Evolutionary conservation across 2,329 filamentous ascomycete species (phyloP), one percentile per base, ranked within the genome.

Genomic region (Bipolaris sorokiniana): DNA sequence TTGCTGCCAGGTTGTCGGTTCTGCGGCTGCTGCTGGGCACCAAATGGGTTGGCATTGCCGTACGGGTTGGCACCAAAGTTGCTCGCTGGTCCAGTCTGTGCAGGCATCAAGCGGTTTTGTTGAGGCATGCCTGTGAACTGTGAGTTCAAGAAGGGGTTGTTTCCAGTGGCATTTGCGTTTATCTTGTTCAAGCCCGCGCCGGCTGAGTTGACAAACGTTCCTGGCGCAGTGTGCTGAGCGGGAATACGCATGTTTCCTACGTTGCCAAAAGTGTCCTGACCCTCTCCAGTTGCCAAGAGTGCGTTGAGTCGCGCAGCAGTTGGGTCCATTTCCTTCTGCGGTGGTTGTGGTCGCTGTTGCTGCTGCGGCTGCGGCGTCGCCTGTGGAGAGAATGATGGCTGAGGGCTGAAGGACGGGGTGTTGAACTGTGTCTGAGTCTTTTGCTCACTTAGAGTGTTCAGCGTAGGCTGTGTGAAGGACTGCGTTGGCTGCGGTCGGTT

Each of bases 241-340:
- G 95, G 95, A 63, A 99, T 96, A 77, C 95, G 92, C 45, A 97
- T 83, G 63, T 98, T 91, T 65, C 95, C 95, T n/a, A 91, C 91
- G 76, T 99, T 99, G 64, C 95, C 95, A 75, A 96, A 99, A 0
- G 95, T 99, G 74, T 99, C 95, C 82, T 96, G 90, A 22, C 95
- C 95, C 55, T 99, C 95, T 63, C 95, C 93, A 22, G 85, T 87
- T 3, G 92, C 86, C 42, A 99, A 86, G 33, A 99, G 86, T 1
- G 90, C 86, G 74, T 98, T 98, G 65, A 99, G 89, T 71, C 86
- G 90, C 20, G 89, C 87, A 56, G 85, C 80, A 62, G 88, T 85
- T 11, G 86, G 84, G 64, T 89, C 84, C 67, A 77, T 72, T 47
- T 76, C 72, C 54, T 75, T 73, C 61, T 76, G 75, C 7, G 74